A percentile compares a stretch with the other conserved stretches of the same genome.
These are phyloP conservation scores for Aspergillus amoenus DNA, from an alignment of 2,329 filamentous ascomycete genomes.

Conservation along the genomic window DNA sequence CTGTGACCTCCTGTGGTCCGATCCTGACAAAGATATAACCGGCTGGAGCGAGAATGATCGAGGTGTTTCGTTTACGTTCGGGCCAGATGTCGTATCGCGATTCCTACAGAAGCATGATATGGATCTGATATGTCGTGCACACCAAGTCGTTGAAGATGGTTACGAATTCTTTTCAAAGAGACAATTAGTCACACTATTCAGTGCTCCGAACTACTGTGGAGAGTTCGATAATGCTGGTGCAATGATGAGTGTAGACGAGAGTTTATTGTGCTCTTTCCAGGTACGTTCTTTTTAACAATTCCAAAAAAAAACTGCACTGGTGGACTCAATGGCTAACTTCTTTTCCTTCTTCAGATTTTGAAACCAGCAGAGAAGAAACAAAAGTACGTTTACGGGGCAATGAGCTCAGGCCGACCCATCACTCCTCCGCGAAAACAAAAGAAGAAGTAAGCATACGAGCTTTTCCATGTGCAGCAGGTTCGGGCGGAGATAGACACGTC, in stretches of 20 bases:
- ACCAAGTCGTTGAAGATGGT: constrained; percentile 97
- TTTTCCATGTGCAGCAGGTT: constrained; percentile 79
- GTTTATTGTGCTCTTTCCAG: constrained; percentile 98
- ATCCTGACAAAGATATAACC: constrained; percentile 98
- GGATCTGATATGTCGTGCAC: constrained; percentile 97
- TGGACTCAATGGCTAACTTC: constrained; percentile 13
- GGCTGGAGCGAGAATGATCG: constrained; percentile 99
- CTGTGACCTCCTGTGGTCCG: constrained; percentile 97
- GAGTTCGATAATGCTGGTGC: constrained; percentile 99
- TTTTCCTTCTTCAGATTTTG: constrained; percentile 68
- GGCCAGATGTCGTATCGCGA: constrained; percentile 91
- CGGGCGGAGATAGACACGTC: constrained; percentile 73
- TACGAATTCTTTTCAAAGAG: constrained; percentile 99
- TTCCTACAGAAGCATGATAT: constrained; percentile 99
- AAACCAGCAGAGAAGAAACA: constrained; percentile 99
- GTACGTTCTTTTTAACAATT: constrained; percentile 48
- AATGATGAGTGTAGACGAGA: constrained; percentile 99
- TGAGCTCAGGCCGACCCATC: constrained; percentile 68
- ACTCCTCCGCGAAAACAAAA: constrained; percentile 71
- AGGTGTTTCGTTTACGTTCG: constrained; percentile 98
- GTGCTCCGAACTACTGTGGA: constrained; percentile 97
- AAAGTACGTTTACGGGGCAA: constrained; percentile 89
- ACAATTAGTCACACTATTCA: constrained; percentile 95
- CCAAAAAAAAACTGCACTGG: too few species aligned
- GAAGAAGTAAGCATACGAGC: constrained; percentile 71